Evolutionary conservation across 768 basidiomycete species (phyloP), one percentile per base, ranked within the genome.

Genomic region (Inosperma sp.): DNA sequence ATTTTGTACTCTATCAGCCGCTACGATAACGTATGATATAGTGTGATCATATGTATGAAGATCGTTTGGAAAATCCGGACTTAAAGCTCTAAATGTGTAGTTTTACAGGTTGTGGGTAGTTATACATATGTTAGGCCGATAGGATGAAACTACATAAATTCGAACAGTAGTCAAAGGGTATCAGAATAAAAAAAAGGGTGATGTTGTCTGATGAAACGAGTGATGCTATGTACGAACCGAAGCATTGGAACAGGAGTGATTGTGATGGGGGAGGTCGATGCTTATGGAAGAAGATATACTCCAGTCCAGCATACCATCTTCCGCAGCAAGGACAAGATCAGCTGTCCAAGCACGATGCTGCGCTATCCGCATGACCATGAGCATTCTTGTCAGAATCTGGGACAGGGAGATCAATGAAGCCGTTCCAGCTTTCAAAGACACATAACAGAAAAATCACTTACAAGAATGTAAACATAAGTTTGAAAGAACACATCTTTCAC

Each of bases 351-450:
- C 72, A 14, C 67, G 63, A 45, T 69, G 65, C 47, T 72, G 69
- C 13, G 70, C 68, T 66, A 73, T 73, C 22, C 71, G 65, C 9
- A 72, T 58, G 17, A 68, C 60, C 51, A 72, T 71, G 12, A 72
- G 54, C 65, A 72, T 70, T n/a, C 72, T 59, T 7, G 71, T 69
- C 3, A 73, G 62, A 23, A 64, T 60, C 68, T 69, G 34, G 23
- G 8, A 30, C 16, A 35, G 26, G 29, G n/a, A 42, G 23, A 17
- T 26, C 17, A 7, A 37, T n/a, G n/a, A n/a, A n/a, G n/a, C n/a
- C n/a, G n/a, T 36, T 16, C 27, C 17, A 39, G 17, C 10, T 29
- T 16, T 36, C 31, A 27, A 36, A 21, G 8, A 37, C 12, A 1
- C 21, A 3, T 16, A 25, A 27, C 19, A 46, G 34, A 47, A 26